Evolutionary conservation across 2,329 filamentous ascomycete species (phyloP).

Genomic region (Pseudonectria buxi): DNA sequence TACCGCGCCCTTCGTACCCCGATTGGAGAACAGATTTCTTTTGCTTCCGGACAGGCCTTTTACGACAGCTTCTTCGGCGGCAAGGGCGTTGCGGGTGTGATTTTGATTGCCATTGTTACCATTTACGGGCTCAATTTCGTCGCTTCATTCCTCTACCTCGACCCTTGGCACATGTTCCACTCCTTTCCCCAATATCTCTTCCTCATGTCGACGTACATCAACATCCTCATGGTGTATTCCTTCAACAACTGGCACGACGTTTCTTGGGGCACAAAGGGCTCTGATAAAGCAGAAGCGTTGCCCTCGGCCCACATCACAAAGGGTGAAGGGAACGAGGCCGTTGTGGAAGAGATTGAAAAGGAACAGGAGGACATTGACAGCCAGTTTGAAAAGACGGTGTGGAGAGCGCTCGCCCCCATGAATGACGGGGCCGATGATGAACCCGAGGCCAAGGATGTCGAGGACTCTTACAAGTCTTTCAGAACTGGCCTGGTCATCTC

Average conservation of each 20-base stretch:
- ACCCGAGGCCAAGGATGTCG: slow-evolving; percentile 70
- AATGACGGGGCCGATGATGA: slow-evolving; percentile 55
- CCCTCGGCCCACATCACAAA: slow-evolving; percentile 82
- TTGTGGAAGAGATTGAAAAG: slow-evolving; percentile 87
- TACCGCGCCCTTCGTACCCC: slow-evolving; percentile 61
- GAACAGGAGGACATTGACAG: slow-evolving; percentile 91
- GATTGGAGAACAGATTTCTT: slow-evolving; percentile 48
- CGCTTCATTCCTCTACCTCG: slow-evolving; percentile 86
- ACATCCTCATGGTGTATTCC: slow-evolving; percentile 92
- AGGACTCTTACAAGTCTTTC: slow-evolving; percentile 97
- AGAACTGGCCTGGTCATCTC: slow-evolving; percentile 78
- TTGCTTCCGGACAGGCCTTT: slow-evolving; percentile 55
- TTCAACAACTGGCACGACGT: slow-evolving; percentile 99
- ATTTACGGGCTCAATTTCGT: slow-evolving; percentile 92
- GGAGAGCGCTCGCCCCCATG: slow-evolving; percentile 75
- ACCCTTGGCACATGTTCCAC: slow-evolving; percentile 97
- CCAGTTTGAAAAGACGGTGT: slow-evolving; percentile 85
- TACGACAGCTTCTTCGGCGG: slow-evolving; percentile 70
- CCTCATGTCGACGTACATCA: slow-evolving; percentile 88
- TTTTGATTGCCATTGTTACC: slow-evolving; percentile 77
- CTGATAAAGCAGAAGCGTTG: slow-evolving; percentile 84
- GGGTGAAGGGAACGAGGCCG: slow-evolving; percentile 71
- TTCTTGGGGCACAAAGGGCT: slow-evolving; percentile 94
- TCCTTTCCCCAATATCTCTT: slow-evolving; percentile 84
- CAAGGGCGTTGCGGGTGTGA: slow-evolving; percentile 66